These are phyloP conservation scores for Parietaria judaica DNA, from an alignment of 306 rosid genomes.

Conservation along the genomic window DNA sequence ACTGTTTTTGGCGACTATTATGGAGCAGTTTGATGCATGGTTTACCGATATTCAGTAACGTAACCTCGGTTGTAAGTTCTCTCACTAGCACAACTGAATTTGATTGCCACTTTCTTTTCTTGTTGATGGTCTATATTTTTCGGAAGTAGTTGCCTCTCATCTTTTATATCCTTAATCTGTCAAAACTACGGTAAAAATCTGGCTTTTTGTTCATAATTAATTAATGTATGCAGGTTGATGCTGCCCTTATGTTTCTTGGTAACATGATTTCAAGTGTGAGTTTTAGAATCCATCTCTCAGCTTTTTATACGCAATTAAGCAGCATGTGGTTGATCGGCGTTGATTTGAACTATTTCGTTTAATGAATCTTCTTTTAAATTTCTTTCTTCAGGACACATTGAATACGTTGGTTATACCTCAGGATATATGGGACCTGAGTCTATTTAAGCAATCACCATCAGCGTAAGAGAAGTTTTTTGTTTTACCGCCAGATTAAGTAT, in stretches of 20 bases:
- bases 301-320: slow-evolving; percentile 5
- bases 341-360: background rate
- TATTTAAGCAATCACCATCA: slow-evolving; percentile 68
- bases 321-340: background rate
- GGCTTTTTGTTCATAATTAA: slow-evolving; percentile 19
- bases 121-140: too few relatives aligned
- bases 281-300: slow-evolving; percentile 16
- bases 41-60: slow-evolving; percentile 68
- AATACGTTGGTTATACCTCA: slow-evolving; percentile 50
- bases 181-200: background rate
- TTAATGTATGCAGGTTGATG: slow-evolving; percentile 65
- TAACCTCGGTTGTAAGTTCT: slow-evolving; percentile 51
- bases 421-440: slow-evolving; percentile 86
- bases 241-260: slow-evolving; percentile 69
- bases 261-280: slow-evolving; percentile 75
- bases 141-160: too few relatives aligned
- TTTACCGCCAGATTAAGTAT: background rate
- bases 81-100: too few relatives aligned
- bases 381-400: slow-evolving; percentile 49
- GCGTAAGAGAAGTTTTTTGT: slow-evolving; percentile 39
- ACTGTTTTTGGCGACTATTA: slow-evolving; percentile 61
- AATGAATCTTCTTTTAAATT: slow-evolving; percentile 21
- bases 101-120: background rate
- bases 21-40: slow-evolving; percentile 76
- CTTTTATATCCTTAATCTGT: too few relatives aligned